These are phyloP conservation scores for Parathielavia hyrcaniae DNA, from an alignment of 495 filamentous ascomycete genomes.

Conservation along the genomic window DNA sequence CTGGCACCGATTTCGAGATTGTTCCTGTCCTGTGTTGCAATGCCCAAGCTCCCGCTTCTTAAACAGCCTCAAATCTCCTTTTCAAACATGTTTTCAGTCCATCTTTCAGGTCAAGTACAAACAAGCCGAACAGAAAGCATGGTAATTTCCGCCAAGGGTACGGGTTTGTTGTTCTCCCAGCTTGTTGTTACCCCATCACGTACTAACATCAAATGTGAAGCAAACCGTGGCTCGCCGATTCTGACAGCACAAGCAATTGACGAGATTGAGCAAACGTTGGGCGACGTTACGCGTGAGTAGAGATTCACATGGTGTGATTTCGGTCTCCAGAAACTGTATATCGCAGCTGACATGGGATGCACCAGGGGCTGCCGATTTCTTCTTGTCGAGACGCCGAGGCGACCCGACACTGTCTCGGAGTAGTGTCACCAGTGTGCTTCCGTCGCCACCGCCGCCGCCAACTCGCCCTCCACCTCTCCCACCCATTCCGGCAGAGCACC, in stretches of 20 bases:
- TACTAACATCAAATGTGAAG: not conserved
- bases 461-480: not conserved
- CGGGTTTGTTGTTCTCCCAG: not conserved
- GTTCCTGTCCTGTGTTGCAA: not conserved
- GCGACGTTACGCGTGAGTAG: constrained; percentile 19
- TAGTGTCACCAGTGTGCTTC: not conserved
- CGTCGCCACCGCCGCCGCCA: not conserved
- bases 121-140: not conserved
- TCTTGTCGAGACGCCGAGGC: not conserved
- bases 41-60: not conserved
- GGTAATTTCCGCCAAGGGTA: not conserved
- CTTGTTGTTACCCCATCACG: not conserved
- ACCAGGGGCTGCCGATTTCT: constrained; percentile 10
- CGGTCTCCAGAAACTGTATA: not conserved
- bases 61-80: not conserved
- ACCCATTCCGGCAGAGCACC: not conserved
- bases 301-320: not conserved
- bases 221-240: not conserved
- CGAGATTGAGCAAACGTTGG: constrained; percentile 16
- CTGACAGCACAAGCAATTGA: constrained; percentile 6
- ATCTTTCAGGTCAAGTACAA: too few species aligned
- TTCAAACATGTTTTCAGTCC: not conserved
- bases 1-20: not conserved
- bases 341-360: not conserved
- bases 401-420: not conserved